These are phyloP conservation scores for Fraxinus paxiana DNA, from an alignment of 305 asterid species.

Conservation along the genomic window DNA sequence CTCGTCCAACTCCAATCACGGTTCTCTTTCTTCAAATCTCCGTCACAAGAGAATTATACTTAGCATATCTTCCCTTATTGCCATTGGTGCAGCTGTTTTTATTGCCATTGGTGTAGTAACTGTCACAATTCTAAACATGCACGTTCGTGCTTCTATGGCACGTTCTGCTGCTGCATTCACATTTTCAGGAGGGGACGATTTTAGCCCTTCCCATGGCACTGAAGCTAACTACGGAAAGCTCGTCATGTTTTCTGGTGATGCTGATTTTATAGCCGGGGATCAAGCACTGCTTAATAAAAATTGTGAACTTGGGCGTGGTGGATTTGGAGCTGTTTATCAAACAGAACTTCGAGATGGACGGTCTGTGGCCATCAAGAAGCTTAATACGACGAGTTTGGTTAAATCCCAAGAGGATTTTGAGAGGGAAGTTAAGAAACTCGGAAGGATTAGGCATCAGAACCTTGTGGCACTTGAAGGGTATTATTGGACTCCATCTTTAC, in stretches of 20 bases:
- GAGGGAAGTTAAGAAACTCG: slow-evolving; percentile 58
- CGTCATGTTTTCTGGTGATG: slow-evolving; percentile 74
- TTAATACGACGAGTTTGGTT: slow-evolving; percentile 57
- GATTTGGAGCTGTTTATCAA: slow-evolving; percentile 69
- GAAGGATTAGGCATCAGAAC: slow-evolving; percentile 53
- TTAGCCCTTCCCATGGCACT: slow-evolving; percentile 52
- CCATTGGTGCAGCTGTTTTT: slow-evolving; percentile 83
- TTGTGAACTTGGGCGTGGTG: slow-evolving; percentile 76
- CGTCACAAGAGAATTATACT: slow-evolving; percentile 57
- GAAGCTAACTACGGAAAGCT: slow-evolving; percentile 76
- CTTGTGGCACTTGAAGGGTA: slow-evolving; percentile 70
- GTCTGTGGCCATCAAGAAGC: slow-evolving; percentile 72
- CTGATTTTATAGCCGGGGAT: slow-evolving; percentile 58
- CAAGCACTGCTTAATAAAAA: slow-evolving; percentile 65
- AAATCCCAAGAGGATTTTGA: slow-evolving; percentile 73
- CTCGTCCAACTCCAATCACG: slow-evolving; percentile 49
- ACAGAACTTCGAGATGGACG: slow-evolving; percentile 55
- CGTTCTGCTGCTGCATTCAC: slow-evolving; percentile 50
- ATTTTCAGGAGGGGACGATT: slow-evolving; percentile 60
- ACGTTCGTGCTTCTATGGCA: slow-evolving; percentile 47
- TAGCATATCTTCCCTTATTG: slow-evolving; percentile 75
- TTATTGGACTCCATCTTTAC: slow-evolving; percentile 81
- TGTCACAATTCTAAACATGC: slow-evolving; percentile 65
- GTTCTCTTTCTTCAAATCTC: slow-evolving; percentile 40
- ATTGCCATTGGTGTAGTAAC: slow-evolving; percentile 78